Conservation (phyloP, 129 eudicot species). For the Escallonia rubra region DNA sequence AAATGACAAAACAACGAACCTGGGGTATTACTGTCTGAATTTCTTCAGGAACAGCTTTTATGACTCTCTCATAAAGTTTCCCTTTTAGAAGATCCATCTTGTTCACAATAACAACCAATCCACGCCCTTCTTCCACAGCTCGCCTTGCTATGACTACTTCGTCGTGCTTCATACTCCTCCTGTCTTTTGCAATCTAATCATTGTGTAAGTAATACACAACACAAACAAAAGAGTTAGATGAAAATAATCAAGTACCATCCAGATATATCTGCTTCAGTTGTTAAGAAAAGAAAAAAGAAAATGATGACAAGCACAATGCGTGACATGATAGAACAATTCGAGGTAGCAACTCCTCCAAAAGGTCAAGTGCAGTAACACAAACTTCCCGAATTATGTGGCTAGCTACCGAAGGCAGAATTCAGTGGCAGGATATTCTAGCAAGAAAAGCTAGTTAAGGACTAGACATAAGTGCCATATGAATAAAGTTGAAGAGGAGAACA, state of each 20-base stretch:
- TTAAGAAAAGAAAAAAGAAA: no score
- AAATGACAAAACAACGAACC: slow-evolving; percentile 30
- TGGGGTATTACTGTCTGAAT: slow-evolving; percentile 89
- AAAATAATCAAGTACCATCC: neutral
- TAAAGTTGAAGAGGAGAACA: no score
- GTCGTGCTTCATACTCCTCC: slow-evolving; percentile 88
- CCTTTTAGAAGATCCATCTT: slow-evolving; percentile 90
- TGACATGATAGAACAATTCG: no score
- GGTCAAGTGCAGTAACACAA: no score
- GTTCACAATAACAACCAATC: slow-evolving; percentile 89
- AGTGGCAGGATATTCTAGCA: no score
- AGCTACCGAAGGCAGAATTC: no score
- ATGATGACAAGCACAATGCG: no score
- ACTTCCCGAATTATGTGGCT: no score
- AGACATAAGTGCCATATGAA: no score
- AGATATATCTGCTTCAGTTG: no score
- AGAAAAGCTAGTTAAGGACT: no score
- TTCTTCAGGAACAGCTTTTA: slow-evolving; percentile 83
- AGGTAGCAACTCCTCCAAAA: no score
- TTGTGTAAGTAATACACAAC: neutral
- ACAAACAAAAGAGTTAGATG: slow-evolving; percentile 4
- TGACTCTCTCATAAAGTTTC: slow-evolving; percentile 49
- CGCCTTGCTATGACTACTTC: slow-evolving; percentile 94
- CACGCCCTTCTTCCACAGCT: slow-evolving; percentile 94
- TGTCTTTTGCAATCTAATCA: slow-evolving; percentile 63